Evolutionary conservation across 345 rosid genomes (phyloP).

Genomic region (Odontarrhena argentea): DNA sequence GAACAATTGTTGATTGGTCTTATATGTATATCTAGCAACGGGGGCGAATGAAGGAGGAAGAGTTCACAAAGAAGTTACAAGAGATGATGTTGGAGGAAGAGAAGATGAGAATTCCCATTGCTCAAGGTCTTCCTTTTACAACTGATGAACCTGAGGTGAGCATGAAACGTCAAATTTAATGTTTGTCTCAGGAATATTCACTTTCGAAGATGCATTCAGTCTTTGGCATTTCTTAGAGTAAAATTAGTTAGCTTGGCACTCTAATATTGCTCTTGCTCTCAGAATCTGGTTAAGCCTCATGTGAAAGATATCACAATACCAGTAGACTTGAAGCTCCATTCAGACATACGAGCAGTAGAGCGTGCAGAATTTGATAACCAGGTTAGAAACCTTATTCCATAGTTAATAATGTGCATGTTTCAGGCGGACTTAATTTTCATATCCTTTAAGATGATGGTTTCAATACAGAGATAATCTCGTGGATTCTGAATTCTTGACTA

Average conservation of each 20-base stretch:
- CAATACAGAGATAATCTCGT: background rate
- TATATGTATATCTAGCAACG: conserved; percentile 45
- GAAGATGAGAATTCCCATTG: conserved; percentile 70
- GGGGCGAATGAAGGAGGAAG: conserved; percentile 83
- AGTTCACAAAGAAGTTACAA: conserved; percentile 71
- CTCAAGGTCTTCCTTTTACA: conserved; percentile 97
- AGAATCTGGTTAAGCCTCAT: conserved; percentile 71
- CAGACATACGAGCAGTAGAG: conserved; percentile 76
- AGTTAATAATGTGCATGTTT: conserved; percentile 6
- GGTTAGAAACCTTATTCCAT: conserved; percentile 42
- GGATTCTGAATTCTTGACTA: background rate
- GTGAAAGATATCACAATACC: conserved; percentile 79
- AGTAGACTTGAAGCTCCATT: conserved; percentile 66
- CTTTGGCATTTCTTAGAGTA: background rate
- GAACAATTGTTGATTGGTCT: background rate
- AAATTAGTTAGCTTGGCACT: background rate
- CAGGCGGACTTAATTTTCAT: background rate
- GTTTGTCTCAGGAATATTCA: background rate
- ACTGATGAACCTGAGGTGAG: conserved; percentile 95
- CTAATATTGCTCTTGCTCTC: conserved; percentile 31
- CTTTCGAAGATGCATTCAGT: too few species aligned
- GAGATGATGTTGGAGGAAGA: conserved; percentile 70
- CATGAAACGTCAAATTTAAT: background rate
- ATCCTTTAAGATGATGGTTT: background rate
- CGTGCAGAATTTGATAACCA: conserved; percentile 89